phyloP scores from a whole-genome alignment of 208 protist species.

The Trypanosoma melophagium region DNA sequence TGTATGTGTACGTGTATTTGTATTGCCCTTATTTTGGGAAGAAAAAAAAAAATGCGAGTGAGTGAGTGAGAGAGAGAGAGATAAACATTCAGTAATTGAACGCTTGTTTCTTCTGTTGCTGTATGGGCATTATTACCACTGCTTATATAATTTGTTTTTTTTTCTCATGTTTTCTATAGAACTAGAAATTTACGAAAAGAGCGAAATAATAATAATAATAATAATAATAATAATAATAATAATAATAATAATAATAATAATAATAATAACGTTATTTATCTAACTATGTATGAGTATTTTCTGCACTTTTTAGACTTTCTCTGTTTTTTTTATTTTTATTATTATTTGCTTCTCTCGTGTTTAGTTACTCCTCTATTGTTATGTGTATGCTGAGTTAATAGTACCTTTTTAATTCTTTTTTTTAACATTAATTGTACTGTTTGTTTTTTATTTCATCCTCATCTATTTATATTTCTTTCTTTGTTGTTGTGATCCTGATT shows the following conservation, averaged over 20 bases:
- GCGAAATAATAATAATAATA: neutral
- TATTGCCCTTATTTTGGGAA: too few relatives aligned
- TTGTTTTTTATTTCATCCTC: too few relatives aligned
- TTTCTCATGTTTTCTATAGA: too few relatives aligned
- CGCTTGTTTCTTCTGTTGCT: neutral
- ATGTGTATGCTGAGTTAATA: neutral
- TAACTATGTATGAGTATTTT: neutral
- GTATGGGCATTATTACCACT: too few relatives aligned
- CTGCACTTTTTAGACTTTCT: neutral
- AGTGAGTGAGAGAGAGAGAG: neutral
- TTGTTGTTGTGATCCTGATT: too few relatives aligned
- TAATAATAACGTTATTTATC: too few relatives aligned
- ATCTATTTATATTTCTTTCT: too few relatives aligned
- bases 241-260: neutral
- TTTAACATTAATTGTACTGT: neutral
- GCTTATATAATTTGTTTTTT: too few relatives aligned
- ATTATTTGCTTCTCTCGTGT: neutral
- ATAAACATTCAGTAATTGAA: neutral
- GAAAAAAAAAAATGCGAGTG: slow-evolving; percentile 3
- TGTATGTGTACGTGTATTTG: too few relatives aligned
- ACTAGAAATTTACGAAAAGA: too few relatives aligned
- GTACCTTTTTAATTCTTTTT: neutral
- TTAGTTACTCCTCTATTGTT: neutral
- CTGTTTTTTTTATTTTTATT: neutral
- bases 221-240: neutral